phyloP scores from a whole-genome alignment of 108 stramenopile species.

The Cyclotella atomus region DNA sequence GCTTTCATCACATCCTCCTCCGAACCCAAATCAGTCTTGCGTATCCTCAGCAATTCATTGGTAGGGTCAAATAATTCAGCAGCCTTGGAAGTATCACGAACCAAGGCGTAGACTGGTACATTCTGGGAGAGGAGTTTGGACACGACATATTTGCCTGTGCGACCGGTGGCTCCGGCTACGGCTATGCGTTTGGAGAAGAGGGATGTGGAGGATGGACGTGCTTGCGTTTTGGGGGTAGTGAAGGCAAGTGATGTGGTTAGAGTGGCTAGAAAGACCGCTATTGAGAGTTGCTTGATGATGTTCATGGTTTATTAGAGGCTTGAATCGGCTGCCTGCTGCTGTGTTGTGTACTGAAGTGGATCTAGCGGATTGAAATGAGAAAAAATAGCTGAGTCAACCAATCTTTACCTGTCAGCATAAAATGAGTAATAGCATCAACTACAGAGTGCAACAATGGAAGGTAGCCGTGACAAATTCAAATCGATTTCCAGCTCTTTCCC shows the following conservation, averaged over 20 bases:
- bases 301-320: background rate
- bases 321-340: too few relatives aligned
- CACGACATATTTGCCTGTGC: constrained; percentile 76
- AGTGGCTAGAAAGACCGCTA: background rate
- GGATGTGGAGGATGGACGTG: constrained; percentile 17
- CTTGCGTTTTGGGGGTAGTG: background rate
- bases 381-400: too few relatives aligned
- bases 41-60: constrained; percentile 47
- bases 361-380: too few relatives aligned
- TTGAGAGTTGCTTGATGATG: background rate
- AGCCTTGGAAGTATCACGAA: constrained; percentile 68
- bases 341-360: too few relatives aligned
- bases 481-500: too few relatives aligned
- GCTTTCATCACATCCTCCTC: constrained; percentile 43
- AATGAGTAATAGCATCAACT: too few relatives aligned
- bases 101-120: constrained; percentile 62
- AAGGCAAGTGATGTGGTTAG: background rate
- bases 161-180: constrained; percentile 85
- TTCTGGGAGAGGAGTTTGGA: constrained; percentile 55
- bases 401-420: too few relatives aligned
- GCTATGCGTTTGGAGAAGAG: constrained; percentile 59
- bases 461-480: too few relatives aligned
- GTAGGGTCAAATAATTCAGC: constrained; percentile 42
- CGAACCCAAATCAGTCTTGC: constrained; percentile 55
- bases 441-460: too few relatives aligned